phyloP scores from a whole-genome alignment of 441 rosid genomes.

The Bruguiera hainesii region DNA sequence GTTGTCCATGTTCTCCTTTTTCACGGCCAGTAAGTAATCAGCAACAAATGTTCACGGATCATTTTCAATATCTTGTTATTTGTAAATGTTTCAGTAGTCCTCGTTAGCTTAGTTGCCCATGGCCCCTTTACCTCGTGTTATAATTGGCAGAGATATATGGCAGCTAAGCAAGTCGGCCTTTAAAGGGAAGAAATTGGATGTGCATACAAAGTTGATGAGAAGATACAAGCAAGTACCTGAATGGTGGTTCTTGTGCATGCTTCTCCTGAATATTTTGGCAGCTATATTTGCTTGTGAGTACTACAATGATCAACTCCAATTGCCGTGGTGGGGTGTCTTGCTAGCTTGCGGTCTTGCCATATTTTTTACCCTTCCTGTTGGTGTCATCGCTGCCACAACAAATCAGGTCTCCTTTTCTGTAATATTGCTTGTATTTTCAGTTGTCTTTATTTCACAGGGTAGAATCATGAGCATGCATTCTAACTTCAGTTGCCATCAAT shows the following conservation, averaged over 20 bases:
- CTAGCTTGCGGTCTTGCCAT: constrained; percentile 75
- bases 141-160: constrained; percentile 61
- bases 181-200: constrained; percentile 53
- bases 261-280: constrained; percentile 44
- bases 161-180: constrained; percentile 69
- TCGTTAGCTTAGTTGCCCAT: too few relatives aligned
- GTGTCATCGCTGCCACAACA: constrained; percentile 87
- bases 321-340: constrained; percentile 96
- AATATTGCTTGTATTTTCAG: not conserved
- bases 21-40: constrained; percentile 61
- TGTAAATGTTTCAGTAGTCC: too few relatives aligned
- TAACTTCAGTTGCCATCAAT: too few relatives aligned
- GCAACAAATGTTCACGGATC: not conserved
- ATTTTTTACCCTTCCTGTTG: constrained; percentile 80
- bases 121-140: too few relatives aligned
- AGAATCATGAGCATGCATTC: too few relatives aligned
- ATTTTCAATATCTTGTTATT: not conserved
- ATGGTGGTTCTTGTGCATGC: constrained; percentile 90
- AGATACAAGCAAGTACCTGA: constrained; percentile 70
- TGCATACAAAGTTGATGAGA: constrained; percentile 74
- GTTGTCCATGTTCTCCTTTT: constrained; percentile 74
- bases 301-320: constrained; percentile 71
- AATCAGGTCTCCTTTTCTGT: constrained; percentile 54
- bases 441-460: too few relatives aligned
- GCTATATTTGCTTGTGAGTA: constrained; percentile 69